Conservation (phyloP, 1,284 basidiomycete genomes). For the Microbotryum lychnidis-dioicae region DNA sequence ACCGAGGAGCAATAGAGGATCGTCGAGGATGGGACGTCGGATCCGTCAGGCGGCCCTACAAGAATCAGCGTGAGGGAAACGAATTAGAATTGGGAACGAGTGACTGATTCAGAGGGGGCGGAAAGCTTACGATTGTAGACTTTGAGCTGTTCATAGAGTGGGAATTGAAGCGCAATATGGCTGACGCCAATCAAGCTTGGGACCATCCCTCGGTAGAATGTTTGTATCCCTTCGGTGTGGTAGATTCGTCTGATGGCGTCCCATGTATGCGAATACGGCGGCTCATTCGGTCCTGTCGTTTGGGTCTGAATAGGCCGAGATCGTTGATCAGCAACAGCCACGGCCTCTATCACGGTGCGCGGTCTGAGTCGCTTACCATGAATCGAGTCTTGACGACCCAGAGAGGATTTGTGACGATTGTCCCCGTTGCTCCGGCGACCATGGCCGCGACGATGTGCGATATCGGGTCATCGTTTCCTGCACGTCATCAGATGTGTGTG, state of each 20-base stretch:
- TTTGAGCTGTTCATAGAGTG: conserved; percentile 88
- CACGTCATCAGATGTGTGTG: neutral
- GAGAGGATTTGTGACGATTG: conserved; percentile 80
- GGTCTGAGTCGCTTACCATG: conserved; percentile 58
- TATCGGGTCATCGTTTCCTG: conserved; percentile 31
- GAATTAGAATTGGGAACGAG: neutral
- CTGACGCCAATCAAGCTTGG: conserved; percentile 81
- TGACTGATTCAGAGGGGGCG: neutral
- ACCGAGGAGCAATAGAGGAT: conserved; percentile 79
- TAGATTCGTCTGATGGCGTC: conserved; percentile 82
- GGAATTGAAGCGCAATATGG: conserved; percentile 92
- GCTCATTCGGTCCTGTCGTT: conserved; percentile 63
- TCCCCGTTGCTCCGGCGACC: conserved; percentile 81
- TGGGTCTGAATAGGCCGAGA: conserved; percentile 24
- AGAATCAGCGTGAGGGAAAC: neutral
- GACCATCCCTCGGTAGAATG: conserved; percentile 84
- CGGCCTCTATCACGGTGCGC: neutral
- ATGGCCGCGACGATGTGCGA: conserved; percentile 85
- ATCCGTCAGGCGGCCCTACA: conserved; percentile 44
- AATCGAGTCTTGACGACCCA: conserved; percentile 98
- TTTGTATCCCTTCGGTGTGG: conserved; percentile 66
- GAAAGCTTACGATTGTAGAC: conserved; percentile 60
- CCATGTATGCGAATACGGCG: conserved; percentile 72
- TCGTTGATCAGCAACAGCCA: neutral
- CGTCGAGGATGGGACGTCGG: conserved; percentile 55